phyloP scores from a whole-genome alignment of 2,329 filamentous ascomycete species.

The Microsporum canis region DNA sequence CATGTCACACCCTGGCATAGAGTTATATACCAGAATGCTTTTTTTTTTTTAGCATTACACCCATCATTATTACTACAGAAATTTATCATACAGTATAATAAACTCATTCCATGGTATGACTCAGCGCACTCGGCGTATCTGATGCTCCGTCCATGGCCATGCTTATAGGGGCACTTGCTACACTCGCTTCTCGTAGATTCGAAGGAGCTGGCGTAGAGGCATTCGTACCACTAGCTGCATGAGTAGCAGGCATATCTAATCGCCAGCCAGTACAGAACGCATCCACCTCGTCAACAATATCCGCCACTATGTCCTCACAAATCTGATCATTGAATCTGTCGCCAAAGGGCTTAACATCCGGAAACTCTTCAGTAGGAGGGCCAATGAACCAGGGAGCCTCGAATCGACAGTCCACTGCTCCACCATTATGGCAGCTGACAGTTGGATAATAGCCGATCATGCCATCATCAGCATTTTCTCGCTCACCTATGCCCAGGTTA shows the following conservation, averaged over 20 bases:
- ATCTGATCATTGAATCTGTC: conserved; percentile 88
- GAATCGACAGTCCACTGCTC: conserved; percentile 86
- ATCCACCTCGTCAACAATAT: conserved; percentile 88
- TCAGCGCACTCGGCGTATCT: neutral
- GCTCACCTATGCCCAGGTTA: conserved; percentile 50
- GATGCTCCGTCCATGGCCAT: neutral
- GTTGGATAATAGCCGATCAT: conserved; percentile 93
- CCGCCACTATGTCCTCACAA: conserved; percentile 83
- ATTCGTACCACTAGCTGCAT: neutral
- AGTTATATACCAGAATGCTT: neutral
- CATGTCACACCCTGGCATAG: neutral
- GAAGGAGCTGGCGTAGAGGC: conserved; percentile 5
- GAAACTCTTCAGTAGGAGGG: conserved; percentile 39
- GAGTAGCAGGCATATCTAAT: neutral
- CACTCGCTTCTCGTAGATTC: neutral
- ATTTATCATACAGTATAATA: neutral
- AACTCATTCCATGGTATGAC: neutral
- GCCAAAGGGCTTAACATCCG: conserved; percentile 38
- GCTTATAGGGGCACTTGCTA: neutral
- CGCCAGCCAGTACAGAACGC: conserved; percentile 44
- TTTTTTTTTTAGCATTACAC: neutral
- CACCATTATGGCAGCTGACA: conserved; percentile 82
- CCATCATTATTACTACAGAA: neutral
- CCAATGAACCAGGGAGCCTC: conserved; percentile 88
- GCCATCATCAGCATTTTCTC: conserved; percentile 85